A percentile compares a stretch with the other conserved stretches of the same genome.
Evolutionary conservation across 495 filamentous ascomycete genomes (phyloP).

Genomic region (Hypoxylon fragiforme): DNA sequence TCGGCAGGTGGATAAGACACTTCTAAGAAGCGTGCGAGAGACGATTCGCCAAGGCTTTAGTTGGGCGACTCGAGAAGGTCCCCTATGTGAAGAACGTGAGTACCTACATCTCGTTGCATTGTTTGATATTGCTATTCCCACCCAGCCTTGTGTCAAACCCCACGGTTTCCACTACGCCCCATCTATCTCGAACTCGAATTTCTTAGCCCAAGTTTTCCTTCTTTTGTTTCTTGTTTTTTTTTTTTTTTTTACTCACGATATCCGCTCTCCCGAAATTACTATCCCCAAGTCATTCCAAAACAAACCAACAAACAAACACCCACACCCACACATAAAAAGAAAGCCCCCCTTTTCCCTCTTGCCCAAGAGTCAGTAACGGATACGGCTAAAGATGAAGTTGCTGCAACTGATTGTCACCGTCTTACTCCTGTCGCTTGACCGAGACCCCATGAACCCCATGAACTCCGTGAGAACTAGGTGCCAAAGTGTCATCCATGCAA

Average conservation of each 20-base stretch:
- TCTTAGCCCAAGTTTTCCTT: slow-evolving; percentile 4
- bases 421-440: slow-evolving; percentile 9
- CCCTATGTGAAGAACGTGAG: slow-evolving; percentile 97
- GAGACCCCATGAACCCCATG: not conserved
- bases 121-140: slow-evolving; percentile 23
- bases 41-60: slow-evolving; percentile 92
- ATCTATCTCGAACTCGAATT: slow-evolving; percentile 5
- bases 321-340: too few species aligned
- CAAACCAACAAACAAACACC: too few species aligned
- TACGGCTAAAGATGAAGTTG: not conserved
- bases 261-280: not conserved
- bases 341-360: too few species aligned
- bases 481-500: slow-evolving; percentile 4
- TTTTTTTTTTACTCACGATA: too few species aligned
- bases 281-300: slow-evolving; percentile 4
- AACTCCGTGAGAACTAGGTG: slow-evolving; percentile 16
- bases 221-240: too few species aligned
- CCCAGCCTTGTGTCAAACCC: slow-evolving; percentile 31
- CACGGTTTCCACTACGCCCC: slow-evolving; percentile 17
- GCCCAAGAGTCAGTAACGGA: slow-evolving; percentile 1
- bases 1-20: slow-evolving; percentile 80
- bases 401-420: slow-evolving; percentile 1
- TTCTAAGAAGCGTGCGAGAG: slow-evolving; percentile 84
- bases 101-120: slow-evolving; percentile 37
- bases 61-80: slow-evolving; percentile 94